Evolutionary conservation across 2,329 filamentous ascomycete species (phyloP).

Genomic region (Pezicula carpinea): DNA sequence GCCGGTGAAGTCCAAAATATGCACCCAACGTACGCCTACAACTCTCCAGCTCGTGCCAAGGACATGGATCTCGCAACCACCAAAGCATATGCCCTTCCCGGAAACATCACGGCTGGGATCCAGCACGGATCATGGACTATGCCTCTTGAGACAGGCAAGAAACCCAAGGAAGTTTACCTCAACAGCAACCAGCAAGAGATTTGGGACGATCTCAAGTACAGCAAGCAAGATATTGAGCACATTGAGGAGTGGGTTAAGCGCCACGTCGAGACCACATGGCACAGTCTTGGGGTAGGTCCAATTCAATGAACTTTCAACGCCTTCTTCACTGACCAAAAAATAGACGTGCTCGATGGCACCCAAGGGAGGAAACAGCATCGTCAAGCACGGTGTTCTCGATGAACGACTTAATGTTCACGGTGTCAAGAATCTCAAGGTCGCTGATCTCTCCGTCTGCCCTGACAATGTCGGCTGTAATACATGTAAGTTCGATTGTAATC

Average conservation of each 20-base stretch:
- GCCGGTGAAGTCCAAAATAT: slow-evolving; percentile 62
- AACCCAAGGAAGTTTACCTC: slow-evolving; percentile 42
- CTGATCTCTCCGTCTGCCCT: slow-evolving; percentile 71
- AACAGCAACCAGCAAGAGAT: slow-evolving; percentile 60
- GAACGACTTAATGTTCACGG: slow-evolving; percentile 75
- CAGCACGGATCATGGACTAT: slow-evolving; percentile 69
- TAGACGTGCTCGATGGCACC: slow-evolving; percentile 74
- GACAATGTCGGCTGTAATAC: slow-evolving; percentile 73
- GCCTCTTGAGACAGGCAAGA: slow-evolving; percentile 49
- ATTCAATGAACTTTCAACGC: not conserved
- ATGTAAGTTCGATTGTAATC: slow-evolving; percentile 28
- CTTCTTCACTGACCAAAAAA: not conserved
- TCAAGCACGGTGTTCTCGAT: slow-evolving; percentile 74
- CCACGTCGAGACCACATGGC: slow-evolving; percentile 75
- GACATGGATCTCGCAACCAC: slow-evolving; percentile 74
- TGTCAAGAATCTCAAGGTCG: slow-evolving; percentile 72
- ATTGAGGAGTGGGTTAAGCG: slow-evolving; percentile 53
- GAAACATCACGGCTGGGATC: slow-evolving; percentile 67
- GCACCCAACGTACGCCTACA: slow-evolving; percentile 69
- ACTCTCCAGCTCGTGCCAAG: slow-evolving; percentile 63
- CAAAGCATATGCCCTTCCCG: slow-evolving; percentile 68
- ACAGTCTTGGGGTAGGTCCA: slow-evolving; percentile 47
- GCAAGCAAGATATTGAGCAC: slow-evolving; percentile 48
- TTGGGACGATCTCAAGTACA: slow-evolving; percentile 63
- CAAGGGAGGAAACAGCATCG: slow-evolving; percentile 70